Base-by-base conservation (phyloP, 441 rosid species). In the Raphanus hybrid region DNA sequence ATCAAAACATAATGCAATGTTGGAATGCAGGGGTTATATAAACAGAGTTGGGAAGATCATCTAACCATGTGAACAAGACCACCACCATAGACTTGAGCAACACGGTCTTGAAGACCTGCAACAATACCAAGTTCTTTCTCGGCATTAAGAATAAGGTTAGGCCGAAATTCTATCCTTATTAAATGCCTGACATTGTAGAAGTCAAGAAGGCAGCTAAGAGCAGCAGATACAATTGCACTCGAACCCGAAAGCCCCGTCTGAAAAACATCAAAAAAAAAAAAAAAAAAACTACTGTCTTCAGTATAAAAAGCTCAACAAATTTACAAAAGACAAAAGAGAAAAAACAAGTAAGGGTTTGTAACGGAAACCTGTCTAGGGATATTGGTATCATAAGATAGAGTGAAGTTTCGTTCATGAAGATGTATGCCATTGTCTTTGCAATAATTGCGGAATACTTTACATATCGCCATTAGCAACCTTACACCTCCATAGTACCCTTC, bases 31-130 rank as follows among this genome's bases (percentile, higher is more conserved):
- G 9, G 5, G 11, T 20, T 48, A 48, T 50, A 14, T 48, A n/a
- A 48, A 4, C 6, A 48, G 14, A 48, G 14, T 48, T 48, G 16
- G 1, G 7, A 48, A 4, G 52, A 4, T 12, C 0, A 23, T 5
- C 10, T 15, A n/a, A 92, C 95, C 97, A 93, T 91, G 82, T 86
- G 85, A 70, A 89, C 92, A 69, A 91, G 95, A 34, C 73, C 73
- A 77, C 97, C 98, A 6, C 97, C 97, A 77, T 90, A 93, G 26
- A 91, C 90, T 78, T 90, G 94, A 6, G 92, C 97, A 59, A 93
- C 97, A 45, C 97, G 86, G 83, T 91, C 97, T 81, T 90, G 96
- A 80, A 93, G 94, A 67, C 98, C 98, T 43, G 97, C 98, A 75
- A 93, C 91, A 52, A 93, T 91, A 57, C 98, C 94, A n/a, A 93